These are phyloP conservation scores for Chaetoceros muelleri DNA, from an alignment of 108 stramenopile species.

Conservation along the genomic window DNA sequence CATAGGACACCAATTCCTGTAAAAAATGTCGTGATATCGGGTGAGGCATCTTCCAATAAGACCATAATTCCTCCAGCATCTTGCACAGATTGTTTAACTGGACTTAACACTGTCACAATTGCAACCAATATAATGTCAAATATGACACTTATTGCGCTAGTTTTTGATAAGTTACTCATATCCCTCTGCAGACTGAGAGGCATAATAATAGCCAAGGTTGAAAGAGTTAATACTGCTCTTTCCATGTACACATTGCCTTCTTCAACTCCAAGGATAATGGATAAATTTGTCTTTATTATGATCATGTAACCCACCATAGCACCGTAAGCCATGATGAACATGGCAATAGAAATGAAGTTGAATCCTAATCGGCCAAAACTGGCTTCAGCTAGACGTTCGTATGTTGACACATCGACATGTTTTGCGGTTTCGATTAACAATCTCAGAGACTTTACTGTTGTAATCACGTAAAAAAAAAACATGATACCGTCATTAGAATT, in stretches of 20 bases:
- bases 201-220: slow-evolving; percentile 17
- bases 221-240: slow-evolving; percentile 15
- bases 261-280: slow-evolving; percentile 20
- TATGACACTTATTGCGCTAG: background rate
- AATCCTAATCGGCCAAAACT: slow-evolving; percentile 24
- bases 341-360: slow-evolving; percentile 16
- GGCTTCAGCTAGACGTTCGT: slow-evolving; percentile 24
- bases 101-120: slow-evolving; percentile 8
- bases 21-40: slow-evolving; percentile 20
- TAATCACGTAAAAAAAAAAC: too few relatives aligned
- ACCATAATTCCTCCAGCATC: slow-evolving; percentile 12
- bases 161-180: slow-evolving; percentile 17
- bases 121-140: slow-evolving; percentile 1
- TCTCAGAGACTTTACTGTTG: slow-evolving; percentile 13
- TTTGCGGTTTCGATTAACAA: slow-evolving; percentile 27
- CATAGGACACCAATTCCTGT: slow-evolving; percentile 27
- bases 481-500: too few relatives aligned
- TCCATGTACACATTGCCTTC: slow-evolving; percentile 4
- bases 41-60: slow-evolving; percentile 6
- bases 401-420: slow-evolving; percentile 28
- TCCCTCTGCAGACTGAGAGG: slow-evolving; percentile 33
- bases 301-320: slow-evolving; percentile 26
- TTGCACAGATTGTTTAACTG: slow-evolving; percentile 21
- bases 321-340: slow-evolving; percentile 24
- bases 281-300: slow-evolving; percentile 26